Base-by-base conservation (phyloP, 345 rosid genomes). In the Pistacia integerrima region DNA sequence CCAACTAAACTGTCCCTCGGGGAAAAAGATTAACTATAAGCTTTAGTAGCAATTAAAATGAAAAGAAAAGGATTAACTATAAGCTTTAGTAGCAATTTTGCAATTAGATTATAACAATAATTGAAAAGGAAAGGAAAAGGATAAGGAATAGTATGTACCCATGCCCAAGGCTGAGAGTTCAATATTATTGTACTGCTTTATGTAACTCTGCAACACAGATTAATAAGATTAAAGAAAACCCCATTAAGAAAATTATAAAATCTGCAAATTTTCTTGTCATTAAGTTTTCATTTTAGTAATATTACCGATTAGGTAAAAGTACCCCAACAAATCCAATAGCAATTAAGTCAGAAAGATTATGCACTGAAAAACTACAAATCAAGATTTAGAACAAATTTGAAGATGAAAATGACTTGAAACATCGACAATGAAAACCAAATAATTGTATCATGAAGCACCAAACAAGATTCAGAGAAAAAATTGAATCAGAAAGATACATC, bases 101-200 rank as follows among this genome's bases (percentile, higher is more conserved):
- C n/a, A 62, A 62, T 18, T 67, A 4, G 46, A 48, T 10, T 36
- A 6, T 9, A 75, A 11, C 17, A 46, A 16, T 1, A 22, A 2
- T 33, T 64, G 6, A 14, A 59, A 20, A 55, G 7, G 51, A 1
- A 72, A 33, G 14, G 11, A 44, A 54, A 25, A 30, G 18, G 69
- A 6, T 18, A 52, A 77, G 73, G 20, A 61, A 51, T 11, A 58
- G 57, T 84, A 84, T 64, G 57, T 84, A 84, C 87, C 87, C 87
- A 81, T 84, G 69, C 87, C 84, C 62, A 84, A 69, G 66, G 68
- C 84, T 51, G 80, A 65, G 52, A 84, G 87, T 76, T 84, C 84
- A 66, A 84, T 74, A 16, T 74, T 67, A 70, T 78, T 76, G 82
- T 66, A 66, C 81, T 81, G 78, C 64, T 70, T 81, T 51, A 84